Evolutionary conservation across 176 grass and related monocot species (phyloP).

Genomic region (Cenchrus americanus): DNA sequence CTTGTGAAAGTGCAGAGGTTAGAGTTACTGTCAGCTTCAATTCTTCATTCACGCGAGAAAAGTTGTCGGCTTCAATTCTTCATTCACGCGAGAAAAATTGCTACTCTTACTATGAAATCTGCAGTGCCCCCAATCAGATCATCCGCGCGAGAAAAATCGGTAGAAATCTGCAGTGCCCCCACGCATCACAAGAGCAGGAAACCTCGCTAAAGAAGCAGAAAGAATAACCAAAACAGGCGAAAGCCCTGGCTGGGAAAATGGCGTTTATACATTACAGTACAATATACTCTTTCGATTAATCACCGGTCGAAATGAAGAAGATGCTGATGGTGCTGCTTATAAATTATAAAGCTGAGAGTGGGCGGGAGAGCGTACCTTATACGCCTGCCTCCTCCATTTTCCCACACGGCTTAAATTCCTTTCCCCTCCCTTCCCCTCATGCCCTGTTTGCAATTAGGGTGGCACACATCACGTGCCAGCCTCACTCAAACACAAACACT

Average conservation of each 20-base stretch:
- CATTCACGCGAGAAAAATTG: no score
- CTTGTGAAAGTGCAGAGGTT: not conserved
- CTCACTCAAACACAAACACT: conserved; percentile 5
- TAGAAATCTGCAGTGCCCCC: no score
- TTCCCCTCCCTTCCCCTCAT: no score
- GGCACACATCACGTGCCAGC: conserved; percentile 6
- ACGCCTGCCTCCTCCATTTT: conserved; percentile 72
- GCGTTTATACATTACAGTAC: conserved; percentile 16
- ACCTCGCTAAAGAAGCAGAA: not conserved
- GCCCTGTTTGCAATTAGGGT: not conserved
- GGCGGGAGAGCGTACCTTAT: conserved; percentile 67
- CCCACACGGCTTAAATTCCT: conserved; percentile 42
- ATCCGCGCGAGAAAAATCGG: not conserved
- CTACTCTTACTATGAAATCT: no score
- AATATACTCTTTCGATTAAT: conserved; percentile 50
- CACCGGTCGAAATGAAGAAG: conserved; percentile 25
- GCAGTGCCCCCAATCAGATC: no score
- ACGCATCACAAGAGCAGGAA: not conserved
- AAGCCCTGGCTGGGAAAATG: not conserved
- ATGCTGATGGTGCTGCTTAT: conserved; percentile 28
- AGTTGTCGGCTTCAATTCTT: no score
- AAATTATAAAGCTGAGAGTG: conserved; percentile 52
- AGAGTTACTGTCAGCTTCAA: not conserved
- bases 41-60: no score
- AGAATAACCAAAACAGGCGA: not conserved